Evolutionary conservation across 805 yeast species (phyloP), one percentile per base, ranked within the genome.

Genomic region (Lachancea meyersii): DNA sequence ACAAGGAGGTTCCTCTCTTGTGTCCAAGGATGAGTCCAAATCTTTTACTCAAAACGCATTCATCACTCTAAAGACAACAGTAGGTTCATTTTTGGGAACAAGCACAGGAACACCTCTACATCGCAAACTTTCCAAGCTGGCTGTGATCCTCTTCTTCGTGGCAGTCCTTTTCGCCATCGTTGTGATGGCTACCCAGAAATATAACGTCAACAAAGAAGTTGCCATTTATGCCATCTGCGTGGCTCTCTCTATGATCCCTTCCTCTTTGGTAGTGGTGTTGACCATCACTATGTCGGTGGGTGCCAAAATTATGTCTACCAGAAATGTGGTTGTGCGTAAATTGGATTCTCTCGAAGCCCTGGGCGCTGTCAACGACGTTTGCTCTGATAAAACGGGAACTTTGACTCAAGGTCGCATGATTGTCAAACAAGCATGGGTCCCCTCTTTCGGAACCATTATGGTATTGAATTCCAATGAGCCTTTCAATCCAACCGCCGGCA

Each of bases 171-270:
- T 86, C 57, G 95, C 95, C 1, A 79, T 87, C 44, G 77, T 87
- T 16, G 94, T 85, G 3, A 82, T 86, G 94, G 94, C 80, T 2
- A 77, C 93, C 8, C 94, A 86, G 63, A 74, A 74, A 47, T 79
- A 86, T 62, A 55, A 67, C 10, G 95, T 86, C n/a, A 79, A 77
- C 50, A 76, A 72, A 44, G 87, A 86, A 52, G 93, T 86, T 28
- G 95, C 94, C 11, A 79, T 86, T 38, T 86, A 86, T 58, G 95
- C 96, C 20, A 81, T 87, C 55, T 86, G 94, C 66, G 89, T 84
- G 37, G 99, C 98, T 1, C 95, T 93, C 19, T 97, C 98, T 35
- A 97, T 97, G 34, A 93, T 93, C 54, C 98, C 99, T 1, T 97
- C 94, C 61, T 97, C 98, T 33, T 74, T 93, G 52, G 98, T 97